These are phyloP conservation scores for Aspergillus affinis DNA, from an alignment of 495 filamentous ascomycete genomes.

Conservation along the genomic window DNA sequence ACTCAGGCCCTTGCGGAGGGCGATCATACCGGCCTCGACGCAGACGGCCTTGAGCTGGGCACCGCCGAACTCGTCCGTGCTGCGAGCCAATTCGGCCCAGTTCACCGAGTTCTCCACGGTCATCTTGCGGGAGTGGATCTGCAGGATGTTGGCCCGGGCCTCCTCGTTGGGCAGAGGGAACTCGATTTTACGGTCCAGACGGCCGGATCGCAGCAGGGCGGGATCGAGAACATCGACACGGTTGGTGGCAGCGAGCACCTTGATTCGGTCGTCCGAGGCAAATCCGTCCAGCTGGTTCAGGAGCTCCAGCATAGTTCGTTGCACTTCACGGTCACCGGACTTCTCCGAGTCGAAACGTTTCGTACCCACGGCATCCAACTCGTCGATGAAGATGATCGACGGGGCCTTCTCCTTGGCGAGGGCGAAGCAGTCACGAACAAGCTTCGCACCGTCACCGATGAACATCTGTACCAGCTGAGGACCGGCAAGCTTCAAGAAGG, in stretches of 20 bases:
- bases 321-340: constrained; percentile 95
- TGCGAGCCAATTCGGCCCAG: constrained; percentile 92
- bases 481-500: constrained; percentile 97
- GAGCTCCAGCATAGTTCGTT: constrained; percentile 97
- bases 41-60: constrained; percentile 98
- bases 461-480: constrained; percentile 99
- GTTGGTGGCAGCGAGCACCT: constrained; percentile 97
- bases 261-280: constrained; percentile 97
- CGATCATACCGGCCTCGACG: constrained; percentile 99
- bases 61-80: constrained; percentile 98
- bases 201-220: constrained; percentile 87
- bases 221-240: constrained; percentile 97
- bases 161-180: constrained; percentile 99
- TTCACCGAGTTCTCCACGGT: constrained; percentile 91
- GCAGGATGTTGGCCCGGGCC: constrained; percentile 92
- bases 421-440: constrained; percentile 96
- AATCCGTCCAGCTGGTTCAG: constrained; percentile 99
- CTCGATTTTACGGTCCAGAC: constrained; percentile 98
- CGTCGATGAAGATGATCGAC: constrained; percentile 99
- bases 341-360: constrained; percentile 99
- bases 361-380: constrained; percentile 94
- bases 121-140: constrained; percentile 98
- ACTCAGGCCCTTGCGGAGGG: constrained; percentile 82
- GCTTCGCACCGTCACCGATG: constrained; percentile 97
- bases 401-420: constrained; percentile 98